Evolutionary conservation across 164 flowering plant species (phyloP).

Genomic region (Magnolia kwangsiensis): DNA sequence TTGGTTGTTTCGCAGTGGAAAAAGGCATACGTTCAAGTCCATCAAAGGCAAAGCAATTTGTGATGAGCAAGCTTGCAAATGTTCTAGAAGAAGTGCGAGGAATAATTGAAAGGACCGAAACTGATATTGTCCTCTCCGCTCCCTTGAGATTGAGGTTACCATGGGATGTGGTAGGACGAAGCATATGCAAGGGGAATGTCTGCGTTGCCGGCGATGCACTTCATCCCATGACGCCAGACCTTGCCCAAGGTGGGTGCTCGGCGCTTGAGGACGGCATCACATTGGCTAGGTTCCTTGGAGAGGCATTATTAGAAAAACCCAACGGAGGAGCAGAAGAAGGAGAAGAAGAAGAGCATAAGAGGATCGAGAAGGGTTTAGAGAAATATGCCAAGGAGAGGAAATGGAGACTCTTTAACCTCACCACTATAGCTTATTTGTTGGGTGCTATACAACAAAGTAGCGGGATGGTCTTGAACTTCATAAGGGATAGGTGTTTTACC

Average conservation of each 20-base stretch:
- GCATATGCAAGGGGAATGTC: slow-evolving; percentile 35
- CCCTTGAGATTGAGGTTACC: slow-evolving; percentile 34
- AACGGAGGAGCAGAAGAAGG: slow-evolving; percentile 19
- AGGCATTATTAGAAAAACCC: slow-evolving; percentile 22
- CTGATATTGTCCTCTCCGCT: slow-evolving; percentile 17
- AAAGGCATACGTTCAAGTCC: slow-evolving; percentile 28
- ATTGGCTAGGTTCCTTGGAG: slow-evolving; percentile 41
- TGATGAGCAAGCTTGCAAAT: slow-evolving; percentile 30
- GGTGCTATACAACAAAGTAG: slow-evolving; percentile 15
- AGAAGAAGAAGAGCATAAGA: slow-evolving; percentile 47
- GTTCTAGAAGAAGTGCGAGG: slow-evolving; percentile 20
- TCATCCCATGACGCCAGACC: slow-evolving; percentile 65
- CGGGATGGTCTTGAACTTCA: slow-evolving; percentile 9
- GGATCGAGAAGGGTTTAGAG: slow-evolving; percentile 9
- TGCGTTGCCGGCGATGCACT: slow-evolving; percentile 51
- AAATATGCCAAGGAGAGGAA: slow-evolving; percentile 14
- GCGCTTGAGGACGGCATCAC: slow-evolving; percentile 50
- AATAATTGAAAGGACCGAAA: slow-evolving; percentile 25
- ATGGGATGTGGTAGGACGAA: slow-evolving; percentile 34
- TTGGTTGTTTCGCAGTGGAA: slow-evolving; percentile 10
- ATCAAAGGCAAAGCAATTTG: slow-evolving; percentile 35
- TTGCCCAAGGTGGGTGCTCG: slow-evolving; percentile 50
- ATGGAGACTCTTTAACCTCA: slow-evolving; percentile 12
- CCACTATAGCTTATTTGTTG: slow-evolving; percentile 9
- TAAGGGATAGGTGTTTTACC: slow-evolving; percentile 16